These are phyloP conservation scores for Eleusine indica DNA, from an alignment of 176 grass and related monocot genomes.

Conservation along the genomic window DNA sequence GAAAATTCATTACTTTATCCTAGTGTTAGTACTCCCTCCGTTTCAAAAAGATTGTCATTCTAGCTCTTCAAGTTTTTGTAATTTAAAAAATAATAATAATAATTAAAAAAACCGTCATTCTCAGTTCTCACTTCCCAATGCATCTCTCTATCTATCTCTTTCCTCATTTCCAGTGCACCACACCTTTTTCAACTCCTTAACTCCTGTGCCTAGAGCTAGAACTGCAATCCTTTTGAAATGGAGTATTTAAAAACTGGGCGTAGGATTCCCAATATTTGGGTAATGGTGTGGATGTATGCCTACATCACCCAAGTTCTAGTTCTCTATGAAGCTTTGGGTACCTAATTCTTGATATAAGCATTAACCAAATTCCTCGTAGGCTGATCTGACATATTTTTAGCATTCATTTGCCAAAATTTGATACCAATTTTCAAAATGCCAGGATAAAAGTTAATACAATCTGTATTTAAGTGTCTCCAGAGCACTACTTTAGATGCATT, in stretches of 20 bases:
- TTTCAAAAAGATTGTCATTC: no score
- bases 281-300: not conserved
- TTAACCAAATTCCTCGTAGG: not conserved
- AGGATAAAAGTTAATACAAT: slow-evolving; percentile 5
- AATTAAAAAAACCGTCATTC: no score
- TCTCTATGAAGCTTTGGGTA: not conserved
- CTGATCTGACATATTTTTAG: not conserved
- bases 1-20: slow-evolving; percentile 23
- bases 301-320: not conserved
- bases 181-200: no score
- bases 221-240: no score
- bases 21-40: not conserved
- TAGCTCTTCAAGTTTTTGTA: no score
- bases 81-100: no score
- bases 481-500: not conserved
- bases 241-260: not conserved
- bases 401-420: not conserved
- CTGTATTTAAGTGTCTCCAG: not conserved
- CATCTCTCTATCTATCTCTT: no score
- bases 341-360: not conserved
- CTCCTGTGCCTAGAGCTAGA: no score
- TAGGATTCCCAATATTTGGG: not conserved
- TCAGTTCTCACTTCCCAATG: no score
- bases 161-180: no score
- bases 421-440: not conserved